Evolutionary conservation across 257 asterid genomes (phyloP).

Genomic region (Haberlea rhodopensis): DNA sequence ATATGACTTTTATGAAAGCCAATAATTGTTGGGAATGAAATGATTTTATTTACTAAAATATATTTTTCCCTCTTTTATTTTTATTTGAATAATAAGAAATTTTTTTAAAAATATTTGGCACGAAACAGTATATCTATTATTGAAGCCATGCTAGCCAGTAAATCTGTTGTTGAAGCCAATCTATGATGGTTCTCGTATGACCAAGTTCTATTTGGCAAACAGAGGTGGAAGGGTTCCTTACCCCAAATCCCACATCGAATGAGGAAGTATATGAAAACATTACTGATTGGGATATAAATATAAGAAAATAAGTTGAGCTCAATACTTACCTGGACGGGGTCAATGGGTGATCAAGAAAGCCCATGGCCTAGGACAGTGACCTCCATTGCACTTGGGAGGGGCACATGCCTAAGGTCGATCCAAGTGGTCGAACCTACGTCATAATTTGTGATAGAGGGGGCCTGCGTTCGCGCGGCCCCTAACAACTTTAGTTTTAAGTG

Average conservation of each 20-base stretch:
- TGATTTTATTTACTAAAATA: too few relatives aligned
- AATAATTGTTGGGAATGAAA: too few relatives aligned
- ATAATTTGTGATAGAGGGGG: not conserved
- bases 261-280: not conserved
- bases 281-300: not conserved
- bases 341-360: not conserved
- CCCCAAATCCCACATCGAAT: not conserved
- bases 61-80: too few relatives aligned
- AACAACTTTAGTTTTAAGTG: not conserved
- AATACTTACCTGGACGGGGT: slow-evolving; percentile 1
- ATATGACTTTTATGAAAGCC: too few relatives aligned
- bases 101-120: too few relatives aligned
- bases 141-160: too few relatives aligned
- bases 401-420: not conserved
- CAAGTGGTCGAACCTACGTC: slow-evolving; percentile 1
- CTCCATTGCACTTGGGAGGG: not conserved
- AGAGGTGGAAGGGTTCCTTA: too few relatives aligned
- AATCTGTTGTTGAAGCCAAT: not conserved
- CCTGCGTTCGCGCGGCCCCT: slow-evolving; percentile 5
- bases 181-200: not conserved
- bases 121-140: too few relatives aligned
- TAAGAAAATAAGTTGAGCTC: not conserved
- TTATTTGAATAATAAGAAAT: too few relatives aligned
- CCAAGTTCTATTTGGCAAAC: not conserved
- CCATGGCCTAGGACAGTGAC: not conserved